Percentiles rank a stretch among this genome's conserved stretches.
Evolutionary conservation across 1,284 basidiomycete genomes (phyloP).

Genomic region (Cryptococcus deneoformans): DNA sequence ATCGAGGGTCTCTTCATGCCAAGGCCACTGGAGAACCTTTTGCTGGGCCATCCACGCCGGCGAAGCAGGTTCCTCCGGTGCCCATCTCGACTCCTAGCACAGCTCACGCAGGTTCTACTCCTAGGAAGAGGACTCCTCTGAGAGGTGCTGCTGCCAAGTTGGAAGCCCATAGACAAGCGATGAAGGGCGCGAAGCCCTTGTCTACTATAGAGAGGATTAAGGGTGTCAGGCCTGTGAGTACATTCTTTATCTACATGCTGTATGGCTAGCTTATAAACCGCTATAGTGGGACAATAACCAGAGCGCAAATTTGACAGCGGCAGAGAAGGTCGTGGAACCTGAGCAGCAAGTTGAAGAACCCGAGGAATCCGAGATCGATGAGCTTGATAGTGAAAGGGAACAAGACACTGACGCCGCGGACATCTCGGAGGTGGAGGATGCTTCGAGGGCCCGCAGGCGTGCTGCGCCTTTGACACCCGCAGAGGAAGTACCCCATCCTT

Average conservation of each 20-base stretch:
- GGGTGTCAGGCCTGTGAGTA: slow-evolving; percentile 18
- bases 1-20: slow-evolving; percentile 14
- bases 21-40: not conserved
- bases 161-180: slow-evolving; percentile 21
- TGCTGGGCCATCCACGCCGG: not conserved
- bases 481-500: no score
- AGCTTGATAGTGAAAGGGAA: not conserved
- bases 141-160: slow-evolving; percentile 44
- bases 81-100: slow-evolving; percentile 8
- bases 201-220: slow-evolving; percentile 22
- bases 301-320: not conserved
- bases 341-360: not conserved
- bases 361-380: not conserved
- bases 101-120: slow-evolving; percentile 14
- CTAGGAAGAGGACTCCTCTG: slow-evolving; percentile 24
- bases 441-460: no score
- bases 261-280: not conserved
- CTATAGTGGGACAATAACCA: not conserved
- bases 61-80: slow-evolving; percentile 1
- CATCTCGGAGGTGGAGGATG: not conserved
- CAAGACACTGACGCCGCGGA: not conserved
- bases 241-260: not conserved
- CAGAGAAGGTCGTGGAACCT: not conserved
- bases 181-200: slow-evolving; percentile 13
- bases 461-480: no score